phyloP scores from a whole-genome alignment of 352 stramenopile species.

The Phytophthora kernoviae region DNA sequence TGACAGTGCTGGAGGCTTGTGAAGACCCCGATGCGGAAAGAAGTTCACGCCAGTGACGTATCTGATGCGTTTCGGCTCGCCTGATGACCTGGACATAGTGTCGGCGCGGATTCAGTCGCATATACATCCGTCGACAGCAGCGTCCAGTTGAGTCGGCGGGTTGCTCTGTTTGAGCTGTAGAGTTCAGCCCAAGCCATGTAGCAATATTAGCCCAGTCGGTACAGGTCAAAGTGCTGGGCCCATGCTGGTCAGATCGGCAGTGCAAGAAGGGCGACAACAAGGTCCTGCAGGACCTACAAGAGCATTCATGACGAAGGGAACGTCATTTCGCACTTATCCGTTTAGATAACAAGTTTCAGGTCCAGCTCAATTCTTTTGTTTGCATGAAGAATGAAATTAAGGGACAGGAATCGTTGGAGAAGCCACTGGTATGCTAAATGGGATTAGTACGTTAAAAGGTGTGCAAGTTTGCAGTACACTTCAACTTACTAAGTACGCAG shows the following conservation, averaged over 20 bases:
- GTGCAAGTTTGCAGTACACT: too few species aligned
- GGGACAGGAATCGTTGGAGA: too few species aligned
- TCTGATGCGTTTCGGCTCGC: slow-evolving; percentile 65
- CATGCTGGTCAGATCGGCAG: slow-evolving; percentile 23
- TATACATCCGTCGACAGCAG: slow-evolving; percentile 34
- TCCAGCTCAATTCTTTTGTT: too few species aligned
- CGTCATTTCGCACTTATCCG: slow-evolving; percentile 29
- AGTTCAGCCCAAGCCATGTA: slow-evolving; percentile 35
- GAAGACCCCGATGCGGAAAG: slow-evolving; percentile 39
- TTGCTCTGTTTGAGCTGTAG: slow-evolving; percentile 33
- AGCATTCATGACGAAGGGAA: not conserved
- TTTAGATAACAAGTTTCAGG: not conserved
- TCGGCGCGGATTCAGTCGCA: slow-evolving; percentile 49
- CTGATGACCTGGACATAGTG: slow-evolving; percentile 63
- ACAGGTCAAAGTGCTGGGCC: slow-evolving; percentile 17
- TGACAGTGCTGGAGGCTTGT: slow-evolving; percentile 62
- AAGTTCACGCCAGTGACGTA: slow-evolving; percentile 76
- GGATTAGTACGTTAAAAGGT: too few species aligned
- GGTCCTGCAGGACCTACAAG: slow-evolving; percentile 2
- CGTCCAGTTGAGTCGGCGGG: slow-evolving; percentile 34
- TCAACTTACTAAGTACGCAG: too few species aligned
- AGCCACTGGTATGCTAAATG: too few species aligned
- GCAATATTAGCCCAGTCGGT: slow-evolving; percentile 30
- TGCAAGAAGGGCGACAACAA: slow-evolving; percentile 6
- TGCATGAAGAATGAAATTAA: too few species aligned